Evolutionary conservation across 768 basidiomycete species (phyloP), one percentile per base, ranked within the genome.

Genomic region (Cystofilobasidium bisporidii): DNA sequence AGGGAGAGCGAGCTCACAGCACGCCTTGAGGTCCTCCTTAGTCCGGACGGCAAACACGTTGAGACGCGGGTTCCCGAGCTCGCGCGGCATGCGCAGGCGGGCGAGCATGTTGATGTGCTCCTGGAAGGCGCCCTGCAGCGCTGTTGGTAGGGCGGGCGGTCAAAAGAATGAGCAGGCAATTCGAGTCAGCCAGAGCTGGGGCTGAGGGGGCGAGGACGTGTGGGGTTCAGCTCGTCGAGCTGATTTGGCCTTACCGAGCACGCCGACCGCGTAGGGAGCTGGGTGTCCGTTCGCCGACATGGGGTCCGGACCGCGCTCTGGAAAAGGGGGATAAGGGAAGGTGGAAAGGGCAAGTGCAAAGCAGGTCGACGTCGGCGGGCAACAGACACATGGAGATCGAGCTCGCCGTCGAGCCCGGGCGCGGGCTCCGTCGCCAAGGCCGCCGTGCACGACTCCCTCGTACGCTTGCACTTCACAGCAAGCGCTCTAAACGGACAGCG

Each of bases 121-220:
- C 48, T 62, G 43, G 61, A 68, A 68, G n/a, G 67, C 67, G 15
- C 67, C 67, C 36, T 68, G 67, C 4, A 68, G 67, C 20, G n/a
- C n/a, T n/a, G 61, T 61, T 56, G 53, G 36, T 36, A 36, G 36
- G 12, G 30, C 9, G 33, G 38, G 18, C 14, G 40, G 40, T 38
- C 20, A 15, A 26, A 38, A 15, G n/a, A n/a, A n/a, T n/a, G n/a
- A n/a, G n/a, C n/a, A n/a, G n/a, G n/a, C n/a, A n/a, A n/a, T n/a
- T n/a, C n/a, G n/a, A n/a, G n/a, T n/a, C n/a, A n/a, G n/a, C n/a
- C n/a, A n/a, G 41, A n/a, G 36, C 22, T 33, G n/a, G 18, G n/a
- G 10, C 17, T 6, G 24, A 17, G 1, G 32, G 33, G 8, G 33
- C 22, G 20, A 22, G 30, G 32, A 11, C 40, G 10, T 3, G 17